Conservation (phyloP, 1,284 basidiomycete genomes). For the Ganoderma boninense region DNA sequence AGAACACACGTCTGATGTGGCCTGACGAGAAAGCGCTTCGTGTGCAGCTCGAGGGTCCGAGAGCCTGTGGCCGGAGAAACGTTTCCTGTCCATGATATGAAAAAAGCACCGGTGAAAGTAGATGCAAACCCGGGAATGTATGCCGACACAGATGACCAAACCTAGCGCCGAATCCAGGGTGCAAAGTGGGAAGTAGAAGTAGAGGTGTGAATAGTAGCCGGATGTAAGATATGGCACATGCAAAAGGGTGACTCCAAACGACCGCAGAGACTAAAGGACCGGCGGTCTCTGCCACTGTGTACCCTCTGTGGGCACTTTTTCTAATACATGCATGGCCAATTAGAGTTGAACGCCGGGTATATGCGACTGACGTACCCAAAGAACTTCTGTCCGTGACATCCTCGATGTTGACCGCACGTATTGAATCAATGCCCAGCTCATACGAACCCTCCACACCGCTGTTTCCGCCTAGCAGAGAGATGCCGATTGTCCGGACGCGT, state of each 20-base stretch:
- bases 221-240: not conserved
- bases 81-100: not conserved
- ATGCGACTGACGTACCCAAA: conserved; percentile 43
- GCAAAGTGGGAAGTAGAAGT: not conserved
- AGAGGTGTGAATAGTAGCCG: not conserved
- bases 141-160: not conserved
- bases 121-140: not conserved
- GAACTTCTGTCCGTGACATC: conserved; percentile 49
- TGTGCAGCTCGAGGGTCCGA: not conserved
- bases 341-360: not conserved
- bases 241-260: not conserved
- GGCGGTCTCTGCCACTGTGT: conserved; percentile 41
- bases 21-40: not conserved
- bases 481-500: conserved; percentile 81
- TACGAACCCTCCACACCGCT: conserved; percentile 75
- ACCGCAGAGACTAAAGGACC: conserved; percentile 18
- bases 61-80: not conserved
- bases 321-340: conserved; percentile 23
- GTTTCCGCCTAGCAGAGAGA: conserved; percentile 84
- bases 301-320: conserved; percentile 41
- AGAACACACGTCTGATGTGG: not conserved
- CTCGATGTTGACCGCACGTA: conserved; percentile 67
- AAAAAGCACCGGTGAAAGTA: not conserved
- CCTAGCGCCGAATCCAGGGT: not conserved
- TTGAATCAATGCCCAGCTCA: conserved; percentile 79